Conservation (phyloP, 345 rosid genomes). For the Litchi chinensis region DNA sequence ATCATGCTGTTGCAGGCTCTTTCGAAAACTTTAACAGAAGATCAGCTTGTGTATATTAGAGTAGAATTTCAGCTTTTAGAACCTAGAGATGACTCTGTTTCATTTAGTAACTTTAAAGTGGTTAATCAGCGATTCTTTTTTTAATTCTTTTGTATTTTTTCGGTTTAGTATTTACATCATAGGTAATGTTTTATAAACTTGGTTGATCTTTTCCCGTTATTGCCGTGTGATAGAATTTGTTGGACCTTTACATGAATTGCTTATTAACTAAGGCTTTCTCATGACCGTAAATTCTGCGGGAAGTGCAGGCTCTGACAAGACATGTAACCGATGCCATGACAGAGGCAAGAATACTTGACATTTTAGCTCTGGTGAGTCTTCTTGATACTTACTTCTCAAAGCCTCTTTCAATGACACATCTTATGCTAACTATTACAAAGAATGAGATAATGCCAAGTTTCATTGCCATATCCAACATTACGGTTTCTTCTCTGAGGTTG, state of each 20-base stretch:
- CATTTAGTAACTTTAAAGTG: conserved; percentile 69
- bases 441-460: neutral
- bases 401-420: neutral
- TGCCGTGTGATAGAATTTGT: neutral
- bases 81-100: conserved; percentile 75
- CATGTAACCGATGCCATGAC: conserved; percentile 62
- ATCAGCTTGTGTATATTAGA: conserved; percentile 71
- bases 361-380: conserved; percentile 58
- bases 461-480: neutral
- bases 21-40: conserved; percentile 87
- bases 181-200: neutral
- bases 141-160: neutral
- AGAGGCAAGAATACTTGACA: conserved; percentile 45
- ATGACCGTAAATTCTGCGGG: no score
- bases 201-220: neutral
- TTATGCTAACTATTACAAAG: conserved; percentile 4
- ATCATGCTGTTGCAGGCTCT: conserved; percentile 61
- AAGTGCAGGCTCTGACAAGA: conserved; percentile 67
- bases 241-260: neutral
- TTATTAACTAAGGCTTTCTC: conserved; percentile 4
- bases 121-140: conserved; percentile 41
- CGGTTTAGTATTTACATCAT: neutral
- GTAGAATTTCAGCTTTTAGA: conserved; percentile 83
- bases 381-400: neutral
- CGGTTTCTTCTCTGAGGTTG: no score